Percentiles rank a stretch among this genome's conserved stretches.
Conservation (phyloP, 148 eudicot species). For the Salicornia ramosissima region DNA sequence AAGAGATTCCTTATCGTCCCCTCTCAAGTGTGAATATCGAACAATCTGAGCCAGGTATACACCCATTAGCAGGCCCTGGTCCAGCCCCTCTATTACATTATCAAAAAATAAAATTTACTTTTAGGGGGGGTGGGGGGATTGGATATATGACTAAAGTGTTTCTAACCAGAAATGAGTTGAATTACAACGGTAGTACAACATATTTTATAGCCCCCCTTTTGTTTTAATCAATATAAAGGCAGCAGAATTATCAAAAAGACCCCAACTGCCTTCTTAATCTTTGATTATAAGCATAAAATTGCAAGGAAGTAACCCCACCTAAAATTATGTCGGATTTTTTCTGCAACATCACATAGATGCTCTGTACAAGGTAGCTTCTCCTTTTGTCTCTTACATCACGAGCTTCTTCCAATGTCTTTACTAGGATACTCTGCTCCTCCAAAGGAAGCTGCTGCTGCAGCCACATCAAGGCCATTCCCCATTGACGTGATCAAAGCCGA, state of each 20-base stretch:
- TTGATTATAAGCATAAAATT: constrained; percentile 15
- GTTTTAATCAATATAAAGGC: constrained; percentile 14
- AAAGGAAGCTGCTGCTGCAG: constrained; percentile 38
- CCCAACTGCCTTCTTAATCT: constrained; percentile 25
- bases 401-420: constrained; percentile 49
- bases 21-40: no score
- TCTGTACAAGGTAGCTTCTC: constrained; percentile 25
- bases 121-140: constrained; percentile 6
- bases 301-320: constrained; percentile 14
- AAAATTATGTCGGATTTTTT: constrained; percentile 3
- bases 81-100: no score
- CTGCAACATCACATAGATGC: constrained; percentile 17
- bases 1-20: no score
- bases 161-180: constrained; percentile 19
- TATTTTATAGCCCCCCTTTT: constrained; percentile 21
- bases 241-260: constrained; percentile 32
- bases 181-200: constrained; percentile 24
- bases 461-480: constrained; percentile 57
- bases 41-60: no score
- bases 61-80: no score
- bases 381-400: constrained; percentile 26
- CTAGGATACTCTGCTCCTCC: constrained; percentile 46
- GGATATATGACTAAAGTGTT: constrained; percentile 23
- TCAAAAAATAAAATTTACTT: no score
- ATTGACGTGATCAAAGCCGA: constrained; percentile 70